Evolutionary conservation across 768 basidiomycete genomes (phyloP).

Genomic region (Boletus coccyginus): DNA sequence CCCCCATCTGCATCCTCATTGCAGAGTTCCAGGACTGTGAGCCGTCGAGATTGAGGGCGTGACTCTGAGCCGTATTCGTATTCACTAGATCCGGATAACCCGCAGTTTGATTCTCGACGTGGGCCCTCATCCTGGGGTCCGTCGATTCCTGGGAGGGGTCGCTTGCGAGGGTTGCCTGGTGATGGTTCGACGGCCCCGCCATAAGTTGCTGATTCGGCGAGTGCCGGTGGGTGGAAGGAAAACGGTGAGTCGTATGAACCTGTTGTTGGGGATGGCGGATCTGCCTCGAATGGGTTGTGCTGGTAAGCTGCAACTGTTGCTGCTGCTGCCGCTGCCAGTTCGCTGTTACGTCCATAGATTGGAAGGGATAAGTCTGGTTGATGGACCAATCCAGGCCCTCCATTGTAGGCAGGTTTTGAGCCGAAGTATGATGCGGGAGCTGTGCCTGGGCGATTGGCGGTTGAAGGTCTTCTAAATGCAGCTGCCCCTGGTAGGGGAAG

Average conservation of each 20-base stretch:
- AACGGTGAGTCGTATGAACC: constrained; percentile 62
- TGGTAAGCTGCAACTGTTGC: constrained; percentile 29
- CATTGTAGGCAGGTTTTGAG: constrained; percentile 44
- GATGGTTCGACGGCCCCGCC: constrained; percentile 32
- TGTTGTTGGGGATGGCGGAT: constrained; percentile 30
- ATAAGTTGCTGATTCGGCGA: constrained; percentile 36
- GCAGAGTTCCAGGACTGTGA: constrained; percentile 88
- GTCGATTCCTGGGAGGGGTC: constrained; percentile 60
- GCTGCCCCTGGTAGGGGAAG: constrained; percentile 57
- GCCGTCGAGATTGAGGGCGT: constrained; percentile 73
- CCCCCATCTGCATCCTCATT: constrained; percentile 57
- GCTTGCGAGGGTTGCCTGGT: constrained; percentile 54
- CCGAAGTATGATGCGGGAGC: constrained; percentile 66
- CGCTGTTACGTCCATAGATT: constrained; percentile 38
- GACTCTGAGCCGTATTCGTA: constrained; percentile 75
- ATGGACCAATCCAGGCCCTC: constrained; percentile 53
- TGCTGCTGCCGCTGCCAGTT: constrained; percentile 36
- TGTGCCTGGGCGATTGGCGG: constrained; percentile 65
- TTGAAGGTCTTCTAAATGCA: constrained; percentile 54
- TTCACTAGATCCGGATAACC: constrained; percentile 33
- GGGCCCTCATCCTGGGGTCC: constrained; percentile 40
- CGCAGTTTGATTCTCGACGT: constrained; percentile 36
- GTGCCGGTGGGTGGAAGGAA: constrained; percentile 71
- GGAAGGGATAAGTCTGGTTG: constrained; percentile 43
- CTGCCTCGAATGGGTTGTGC: constrained; percentile 28